Percentiles rank a stretch among this genome's conserved stretches.
These are phyloP conservation scores for Triticum aestivum DNA, from an alignment of 176 grass and related monocot species.

Conservation along the genomic window IWGSC_CS_RefSeq_v2.1 NC_057807.1:666322216-666322715, in stretches of 20 bases:
- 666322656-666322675: not conserved
- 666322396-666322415: constrained; percentile 36
- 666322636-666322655: constrained; percentile 25
- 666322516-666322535: constrained; percentile 16
- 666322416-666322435: constrained; percentile 8
- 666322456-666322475: too few relatives aligned
- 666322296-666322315: not conserved
- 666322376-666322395: not conserved
- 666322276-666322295: constrained; percentile 1
- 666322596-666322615: constrained; percentile 13
- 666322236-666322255: not conserved
- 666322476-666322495: constrained; percentile 23
- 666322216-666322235: constrained; percentile 17
- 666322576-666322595: constrained; percentile 21
- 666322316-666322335: not conserved
- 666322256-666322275: not conserved
- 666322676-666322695: not conserved
- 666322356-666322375: not conserved
- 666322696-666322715: not conserved
- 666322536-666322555: not conserved
- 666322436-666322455: not conserved
- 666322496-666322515: constrained; percentile 44
- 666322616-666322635: not conserved
- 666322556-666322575: not conserved
- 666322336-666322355: not conserved